Percentiles rank a stretch among this genome's conserved stretches.
Evolutionary conservation across 2,329 filamentous ascomycete genomes (phyloP).

Genomic region (Fusarium redolens): DNA sequence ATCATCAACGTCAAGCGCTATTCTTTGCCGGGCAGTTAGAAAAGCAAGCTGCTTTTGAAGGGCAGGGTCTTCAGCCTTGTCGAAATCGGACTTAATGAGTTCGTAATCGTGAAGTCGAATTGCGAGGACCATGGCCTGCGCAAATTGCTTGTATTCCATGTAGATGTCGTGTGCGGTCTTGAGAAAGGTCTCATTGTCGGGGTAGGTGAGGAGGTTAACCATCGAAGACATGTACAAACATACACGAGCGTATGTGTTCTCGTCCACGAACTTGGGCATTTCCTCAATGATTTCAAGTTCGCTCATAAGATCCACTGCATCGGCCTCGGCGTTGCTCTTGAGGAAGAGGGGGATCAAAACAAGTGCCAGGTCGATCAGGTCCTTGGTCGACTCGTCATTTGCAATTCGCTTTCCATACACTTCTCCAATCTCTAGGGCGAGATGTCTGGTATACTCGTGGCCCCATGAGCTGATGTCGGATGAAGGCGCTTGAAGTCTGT

Average conservation of each 20-base stretch:
- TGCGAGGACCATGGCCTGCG: slow-evolving; percentile 92
- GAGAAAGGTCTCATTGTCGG: slow-evolving; percentile 96
- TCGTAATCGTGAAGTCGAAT: slow-evolving; percentile 91
- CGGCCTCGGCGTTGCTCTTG: slow-evolving; percentile 96
- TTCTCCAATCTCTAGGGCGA: slow-evolving; percentile 94
- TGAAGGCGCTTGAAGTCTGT: slow-evolving; percentile 87
- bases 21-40: slow-evolving; percentile 90
- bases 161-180: slow-evolving; percentile 94
- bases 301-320: slow-evolving; percentile 96
- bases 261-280: slow-evolving; percentile 88
- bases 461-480: slow-evolving; percentile 97
- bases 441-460: slow-evolving; percentile 96
- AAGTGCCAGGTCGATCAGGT: slow-evolving; percentile 86
- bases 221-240: slow-evolving; percentile 99
- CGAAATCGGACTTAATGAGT: slow-evolving; percentile 84
- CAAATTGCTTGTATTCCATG: slow-evolving; percentile 89
- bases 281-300: slow-evolving; percentile 97
- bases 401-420: slow-evolving; percentile 90
- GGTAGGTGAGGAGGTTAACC: slow-evolving; percentile 97
- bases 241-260: slow-evolving; percentile 91
- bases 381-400: slow-evolving; percentile 84
- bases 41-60: slow-evolving; percentile 95
- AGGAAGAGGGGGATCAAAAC: slow-evolving; percentile 93
- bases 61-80: slow-evolving; percentile 81
- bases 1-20: slow-evolving; percentile 78